Percentiles rank a stretch among this genome's conserved stretches.
phyloP scores from a whole-genome alignment of 805 yeast species.

The Candida argentea region DNA sequence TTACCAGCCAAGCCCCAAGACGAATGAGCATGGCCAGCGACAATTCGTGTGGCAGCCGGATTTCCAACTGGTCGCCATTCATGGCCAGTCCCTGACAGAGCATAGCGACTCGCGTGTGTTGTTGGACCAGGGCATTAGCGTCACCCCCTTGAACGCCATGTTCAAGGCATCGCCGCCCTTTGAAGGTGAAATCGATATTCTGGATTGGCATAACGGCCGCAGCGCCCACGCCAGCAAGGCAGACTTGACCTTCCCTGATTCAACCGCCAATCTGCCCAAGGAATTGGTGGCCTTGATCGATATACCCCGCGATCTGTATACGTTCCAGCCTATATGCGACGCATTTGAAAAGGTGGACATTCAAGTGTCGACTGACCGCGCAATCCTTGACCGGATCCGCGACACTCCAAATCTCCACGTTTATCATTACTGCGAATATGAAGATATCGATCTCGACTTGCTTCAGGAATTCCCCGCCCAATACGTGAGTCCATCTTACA shows the following conservation, averaged over 20 bases:
- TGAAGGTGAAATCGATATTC: constrained; percentile 49
- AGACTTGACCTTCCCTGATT: constrained; percentile 1
- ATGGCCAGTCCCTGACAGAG: constrained; percentile 27
- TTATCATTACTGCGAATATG: constrained; percentile 86
- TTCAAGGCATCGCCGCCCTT: constrained; percentile 46
- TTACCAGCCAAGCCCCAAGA: constrained; percentile 24
- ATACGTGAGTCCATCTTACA: constrained; percentile 69
- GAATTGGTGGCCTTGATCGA: constrained; percentile 21
- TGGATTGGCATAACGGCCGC: too few relatives aligned
- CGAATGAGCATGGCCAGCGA: constrained; percentile 19
- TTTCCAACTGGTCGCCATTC: constrained; percentile 54
- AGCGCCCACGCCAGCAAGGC: constrained; percentile 14
- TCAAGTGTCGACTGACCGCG: constrained; percentile 13
- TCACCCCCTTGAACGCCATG: constrained; percentile 52
- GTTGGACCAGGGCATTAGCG: constrained; percentile 49
- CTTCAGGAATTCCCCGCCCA: constrained; percentile 29
- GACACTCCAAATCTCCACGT: constrained; percentile 19
- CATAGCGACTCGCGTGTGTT: constrained; percentile 67
- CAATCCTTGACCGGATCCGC: constrained; percentile 9
- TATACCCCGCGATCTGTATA: constrained; percentile 28
- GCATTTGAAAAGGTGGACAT: constrained; percentile 21
- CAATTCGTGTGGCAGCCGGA: constrained; percentile 80
- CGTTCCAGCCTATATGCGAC: constrained; percentile 29
- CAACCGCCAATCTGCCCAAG: not conserved
- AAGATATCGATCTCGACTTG: constrained; percentile 70